Base-by-base conservation (phyloP, 306 rosid genomes). In the Fragaria vesca region DNA sequence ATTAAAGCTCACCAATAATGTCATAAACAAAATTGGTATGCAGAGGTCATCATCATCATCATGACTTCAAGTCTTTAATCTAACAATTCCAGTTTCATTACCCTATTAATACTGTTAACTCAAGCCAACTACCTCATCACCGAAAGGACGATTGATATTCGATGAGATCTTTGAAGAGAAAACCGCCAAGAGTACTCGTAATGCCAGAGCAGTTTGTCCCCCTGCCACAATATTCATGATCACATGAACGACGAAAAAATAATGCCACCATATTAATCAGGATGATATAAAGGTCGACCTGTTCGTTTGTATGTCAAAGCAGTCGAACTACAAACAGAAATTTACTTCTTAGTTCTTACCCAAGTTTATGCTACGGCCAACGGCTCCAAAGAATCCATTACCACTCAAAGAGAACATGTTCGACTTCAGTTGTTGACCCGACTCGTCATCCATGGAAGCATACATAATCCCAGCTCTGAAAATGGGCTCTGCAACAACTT, bases 391-490 rank as follows among this genome's bases (percentile, higher is more conserved):
- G 79, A 92, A 95, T 0, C 92, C 98, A 74, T 83, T 84, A 16
- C 98, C 98, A 12, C 86, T 95, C 85, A 95, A 76, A 67, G 97
- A 88, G 76, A 95, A 91, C 97, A 95, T 87, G 71, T 86, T 92
- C 4, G 97, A 92, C 74, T 82, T 66, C 66, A 95, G 61, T 52
- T 82, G 88, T 74, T 90, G 85, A 71, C 81, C 89, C 70, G 71
- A 69, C 86, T 88, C 89, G 34, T 74, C 88, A 71, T 88, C 71
- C 13, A 79, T 84, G 65, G 87, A 76, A 46, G 84, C 85, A 77
- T 91, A 89, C 98, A 95, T 92, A 77, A 91, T 92, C 86, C 97
- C 98, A 81, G 97, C 97, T 91, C 97, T 92, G 96, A 88, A 92
- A 88, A 84, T 66, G 71, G 86, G 84, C 81, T 82, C 97, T 94